Base-by-base conservation (phyloP, 768 basidiomycete species). In the Collybiopsis confluens region DNA sequence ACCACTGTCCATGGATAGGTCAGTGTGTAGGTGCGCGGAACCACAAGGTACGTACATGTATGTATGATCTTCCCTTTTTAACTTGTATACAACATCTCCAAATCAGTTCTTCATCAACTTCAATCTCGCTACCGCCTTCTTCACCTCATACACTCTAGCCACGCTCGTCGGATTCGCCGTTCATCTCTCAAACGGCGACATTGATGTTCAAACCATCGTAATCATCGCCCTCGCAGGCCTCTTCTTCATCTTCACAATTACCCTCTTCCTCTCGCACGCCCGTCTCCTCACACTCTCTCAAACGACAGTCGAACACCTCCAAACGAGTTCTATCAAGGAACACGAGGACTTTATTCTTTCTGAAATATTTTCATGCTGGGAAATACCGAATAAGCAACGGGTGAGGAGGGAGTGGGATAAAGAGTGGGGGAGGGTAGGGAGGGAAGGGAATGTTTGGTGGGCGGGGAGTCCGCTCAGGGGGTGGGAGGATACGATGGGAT, bases 1-100 rank as follows among this genome's bases (percentile, higher is more conserved):
- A 94, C 68, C 92, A 94, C 63, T 94, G 91, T 69, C 91, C 91
- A 46, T 93, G 93, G 94, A 86, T 98, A 49, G 94, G 94, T 10
- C 90, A 93, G 62, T 98, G 94, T 59, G 91, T 97, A 18, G 94
- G 94, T 10, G 94, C 92, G 47, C 80, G 82, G 36, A 98, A 98
- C 64, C 89, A 95, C 59, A 93, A 92, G 70, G 90, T 88, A 54
- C 16, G 44, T 24, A 23, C 35, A 20, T 21, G 18, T 53, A 13
- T 54, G 16, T 26, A 40, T 37, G 42, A 43, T 20, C 1, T 38
- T 6, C 20, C 2, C 36, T 35, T 26, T 35, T 33, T 33, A 45
- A 21, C 3, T 52, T 15, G 40, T 2, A 7, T 16, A 10, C 24
- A 44, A 45, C 36, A 45, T 56, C 28, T 13, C 35, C 45, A n/a